A percentile compares a stretch with the other conserved stretches of the same genome.
These are phyloP conservation scores for Xylaria sp. DNA, from an alignment of 2,329 filamentous ascomycete species.

Conservation along the genomic window DNA sequence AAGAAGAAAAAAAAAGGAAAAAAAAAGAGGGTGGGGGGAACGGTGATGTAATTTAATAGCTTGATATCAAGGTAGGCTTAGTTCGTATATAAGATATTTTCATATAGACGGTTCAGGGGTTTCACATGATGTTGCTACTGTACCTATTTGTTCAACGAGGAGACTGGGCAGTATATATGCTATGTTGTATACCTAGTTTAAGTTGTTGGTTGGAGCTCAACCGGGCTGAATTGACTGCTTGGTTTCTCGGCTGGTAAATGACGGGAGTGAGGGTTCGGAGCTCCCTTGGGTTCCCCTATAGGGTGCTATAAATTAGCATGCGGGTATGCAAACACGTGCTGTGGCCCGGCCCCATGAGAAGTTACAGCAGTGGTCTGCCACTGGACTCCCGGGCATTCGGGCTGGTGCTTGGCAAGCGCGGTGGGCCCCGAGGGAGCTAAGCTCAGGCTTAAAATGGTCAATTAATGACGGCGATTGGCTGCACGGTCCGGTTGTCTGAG, in stretches of 20 bases:
- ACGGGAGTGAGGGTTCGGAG: background rate
- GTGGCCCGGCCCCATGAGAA: conserved; percentile 20
- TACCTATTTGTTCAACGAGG: background rate
- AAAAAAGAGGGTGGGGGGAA: background rate
- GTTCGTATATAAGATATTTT: background rate
- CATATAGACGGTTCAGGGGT: background rate
- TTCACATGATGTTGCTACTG: background rate
- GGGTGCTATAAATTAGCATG: conserved; percentile 23
- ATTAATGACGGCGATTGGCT: conserved; percentile 41
- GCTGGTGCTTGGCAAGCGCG: conserved; percentile 17
- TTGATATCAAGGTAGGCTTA: background rate
- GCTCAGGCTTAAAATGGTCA: conserved; percentile 42
- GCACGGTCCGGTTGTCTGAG: conserved; percentile 50
- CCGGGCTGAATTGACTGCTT: conserved; percentile 16
- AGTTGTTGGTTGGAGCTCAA: background rate
- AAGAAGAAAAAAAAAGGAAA: too few species aligned
- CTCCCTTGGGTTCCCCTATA: background rate
- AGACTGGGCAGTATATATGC: background rate
- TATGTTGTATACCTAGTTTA: background rate
- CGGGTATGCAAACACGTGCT: conserved; percentile 10
- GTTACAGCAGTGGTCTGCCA: conserved; percentile 14
- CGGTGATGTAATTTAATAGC: background rate
- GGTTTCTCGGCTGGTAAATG: conserved; percentile 23
- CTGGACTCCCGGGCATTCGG: conserved; percentile 16
- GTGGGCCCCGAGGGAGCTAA: conserved; percentile 39